Evolutionary conservation across 805 yeast genomes (phyloP).

Genomic region (Metschnikowia cubensis): DNA sequence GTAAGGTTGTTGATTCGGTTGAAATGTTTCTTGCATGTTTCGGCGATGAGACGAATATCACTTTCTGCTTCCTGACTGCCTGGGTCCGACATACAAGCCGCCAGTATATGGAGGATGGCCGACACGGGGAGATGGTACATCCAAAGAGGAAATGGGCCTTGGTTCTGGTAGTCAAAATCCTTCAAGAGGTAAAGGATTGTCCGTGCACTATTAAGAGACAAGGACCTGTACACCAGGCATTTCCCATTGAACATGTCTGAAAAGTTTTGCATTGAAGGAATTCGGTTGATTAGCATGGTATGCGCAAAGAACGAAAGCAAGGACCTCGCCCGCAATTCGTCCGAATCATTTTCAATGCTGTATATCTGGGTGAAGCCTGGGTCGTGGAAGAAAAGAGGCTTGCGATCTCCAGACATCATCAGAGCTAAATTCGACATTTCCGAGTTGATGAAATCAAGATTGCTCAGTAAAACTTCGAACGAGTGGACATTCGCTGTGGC

Average conservation of each 20-base stretch:
- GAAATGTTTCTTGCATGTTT: conserved; percentile 10
- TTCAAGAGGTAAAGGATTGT: conserved; percentile 28
- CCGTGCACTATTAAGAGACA: conserved; percentile 33
- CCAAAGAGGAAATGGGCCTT: conserved; percentile 29
- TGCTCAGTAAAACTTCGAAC: conserved; percentile 17
- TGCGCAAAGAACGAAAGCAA: conserved; percentile 32
- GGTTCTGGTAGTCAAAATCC: conserved; percentile 17
- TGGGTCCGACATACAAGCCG: conserved; percentile 30
- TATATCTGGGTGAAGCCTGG: conserved; percentile 8
- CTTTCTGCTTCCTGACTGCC: conserved; percentile 21
- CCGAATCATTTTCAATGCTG: background rate
- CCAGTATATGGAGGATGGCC: conserved; percentile 30
- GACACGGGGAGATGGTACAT: conserved; percentile 28
- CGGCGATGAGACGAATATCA: conserved; percentile 29
- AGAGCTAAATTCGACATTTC: conserved; percentile 28
- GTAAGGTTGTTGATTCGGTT: conserved; percentile 9
- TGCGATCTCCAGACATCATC: conserved; percentile 16
- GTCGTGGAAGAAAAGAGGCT: conserved; percentile 13
- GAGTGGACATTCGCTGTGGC: conserved; percentile 24
- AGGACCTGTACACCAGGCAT: conserved; percentile 21
- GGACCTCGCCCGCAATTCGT: conserved; percentile 17
- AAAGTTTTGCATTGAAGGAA: conserved; percentile 22
- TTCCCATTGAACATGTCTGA: conserved; percentile 16
- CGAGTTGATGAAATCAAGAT: conserved; percentile 25
- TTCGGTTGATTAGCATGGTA: conserved; percentile 34